Base-by-base conservation (phyloP, 164 flowering plant genomes). In the Magnolia officinalis region DNA sequence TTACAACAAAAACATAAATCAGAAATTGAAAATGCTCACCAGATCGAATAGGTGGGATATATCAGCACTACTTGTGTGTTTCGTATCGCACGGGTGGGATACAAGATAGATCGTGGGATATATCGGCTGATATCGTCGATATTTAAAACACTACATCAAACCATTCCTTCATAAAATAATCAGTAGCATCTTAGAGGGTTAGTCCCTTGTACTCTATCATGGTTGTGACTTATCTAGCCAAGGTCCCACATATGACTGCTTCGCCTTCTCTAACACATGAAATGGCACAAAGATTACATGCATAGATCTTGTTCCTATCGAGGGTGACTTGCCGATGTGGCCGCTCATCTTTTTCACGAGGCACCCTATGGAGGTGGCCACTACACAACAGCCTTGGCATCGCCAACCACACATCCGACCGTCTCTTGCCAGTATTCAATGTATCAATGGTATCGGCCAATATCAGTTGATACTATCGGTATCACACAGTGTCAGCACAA, bases 191-290 rank as follows among this genome's bases (percentile, higher is more conserved):
- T 65, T 94, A 90, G 7, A 96, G 89, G 10, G 72, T 72, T 63
- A 92, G 19, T 2, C 93, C 99, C 83, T 90, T 94, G 86, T 91
- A 94, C 85, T 96, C 99, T 98, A 96, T 96, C 81, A 94, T 90
- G 0, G 98, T 98, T 16, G 96, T 93, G 71, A 95, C 95, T 2
- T 95, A 98, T 8, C 99, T 83, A 0, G 95, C 94, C 74, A 96
- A 83, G 2, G 99, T 94, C 21, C 85, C 87, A 0, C 99, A 89
- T 5, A 95, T 88, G 79, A 96, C 92, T 6, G 96, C 98, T 82
- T 94, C 98, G 0, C 99, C 99, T 72, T 94, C 98, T 0, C 99
- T 98, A 0, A 98, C 94, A 85, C 97, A 92, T 1, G 99, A 96
- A 21, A 96, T 93, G 16, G 86, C 97, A n/a, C 99, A 96, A 0